phyloP scores from a whole-genome alignment of 2,329 filamentous ascomycete genomes.

The Pezicula carpinea region DNA sequence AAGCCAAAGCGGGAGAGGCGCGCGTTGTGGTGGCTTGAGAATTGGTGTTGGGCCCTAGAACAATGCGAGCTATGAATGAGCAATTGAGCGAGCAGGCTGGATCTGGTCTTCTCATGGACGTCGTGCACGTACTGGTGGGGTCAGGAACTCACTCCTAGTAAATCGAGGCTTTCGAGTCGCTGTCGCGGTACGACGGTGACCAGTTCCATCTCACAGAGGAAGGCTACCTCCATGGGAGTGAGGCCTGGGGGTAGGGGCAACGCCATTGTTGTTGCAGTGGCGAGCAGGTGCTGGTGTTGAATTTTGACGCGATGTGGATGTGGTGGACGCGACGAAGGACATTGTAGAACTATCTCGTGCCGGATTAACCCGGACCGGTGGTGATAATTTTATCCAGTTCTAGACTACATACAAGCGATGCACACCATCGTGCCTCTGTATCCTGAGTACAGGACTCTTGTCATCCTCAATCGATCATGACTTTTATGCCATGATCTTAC shows the following conservation, averaged over 20 bases:
- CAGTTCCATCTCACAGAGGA: conserved; percentile 95
- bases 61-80: conserved; percentile 49
- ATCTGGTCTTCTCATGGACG: conserved; percentile 9
- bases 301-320: conserved; percentile 10
- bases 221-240: conserved; percentile 83
- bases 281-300: neutral
- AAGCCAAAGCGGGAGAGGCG: conserved; percentile 84
- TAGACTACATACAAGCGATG: no score
- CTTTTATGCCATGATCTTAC: no score
- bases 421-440: no score
- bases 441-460: no score
- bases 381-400: no score
- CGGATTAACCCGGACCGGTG: no score
- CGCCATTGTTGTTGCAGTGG: conserved; percentile 22
- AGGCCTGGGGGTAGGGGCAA: conserved; percentile 44
- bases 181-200: conserved; percentile 91
- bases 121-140: conserved; percentile 17
- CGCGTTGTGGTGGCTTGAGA: conserved; percentile 76
- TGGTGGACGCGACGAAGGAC: conserved; percentile 18
- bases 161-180: conserved; percentile 76
- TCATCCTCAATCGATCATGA: no score
- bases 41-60: conserved; percentile 69
- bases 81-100: conserved; percentile 1
- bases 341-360: no score
- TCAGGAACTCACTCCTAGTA: conserved; percentile 70